Percentiles rank a stretch among this genome's conserved stretches.
Conservation (phyloP, 768 basidiomycete genomes). For the Mycena kentingensis region DNA sequence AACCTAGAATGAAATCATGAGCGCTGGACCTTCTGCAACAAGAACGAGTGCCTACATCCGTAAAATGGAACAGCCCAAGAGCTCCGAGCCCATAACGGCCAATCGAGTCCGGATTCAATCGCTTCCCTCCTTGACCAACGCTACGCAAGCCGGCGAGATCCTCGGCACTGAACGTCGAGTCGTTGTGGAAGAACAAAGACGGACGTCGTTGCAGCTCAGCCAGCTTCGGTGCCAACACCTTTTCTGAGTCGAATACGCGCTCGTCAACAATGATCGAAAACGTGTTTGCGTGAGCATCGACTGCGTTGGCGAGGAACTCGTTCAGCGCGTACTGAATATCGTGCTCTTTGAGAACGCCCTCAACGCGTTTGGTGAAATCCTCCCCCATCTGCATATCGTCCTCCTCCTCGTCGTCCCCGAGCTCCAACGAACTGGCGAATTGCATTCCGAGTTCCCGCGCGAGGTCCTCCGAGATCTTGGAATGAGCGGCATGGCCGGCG, state of each 20-base stretch:
- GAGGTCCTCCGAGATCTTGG: conserved; percentile 9
- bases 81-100: conserved; percentile 35
- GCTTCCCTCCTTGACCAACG: conserved; percentile 33
- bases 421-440: conserved; percentile 20
- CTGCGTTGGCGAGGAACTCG: conserved; percentile 35
- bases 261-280: conserved; percentile 26
- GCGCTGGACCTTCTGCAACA: not conserved
- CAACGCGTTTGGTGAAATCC: conserved; percentile 28
- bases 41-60: conserved; percentile 24
- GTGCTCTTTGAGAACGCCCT: conserved; percentile 28
- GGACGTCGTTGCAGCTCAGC: conserved; percentile 14
- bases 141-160: conserved; percentile 31
- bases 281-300: conserved; percentile 27
- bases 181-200: conserved; percentile 31
- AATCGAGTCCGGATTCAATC: conserved; percentile 25
- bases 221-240: conserved; percentile 14
- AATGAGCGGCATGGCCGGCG: conserved; percentile 1
- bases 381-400: conserved; percentile 30
- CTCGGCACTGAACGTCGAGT: conserved; percentile 25
- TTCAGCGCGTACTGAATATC: conserved; percentile 24
- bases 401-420: conserved; percentile 18
- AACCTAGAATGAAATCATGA: conserved; percentile 17
- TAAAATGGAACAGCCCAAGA: conserved; percentile 32
- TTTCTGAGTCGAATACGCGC: conserved; percentile 12
- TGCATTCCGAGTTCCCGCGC: conserved; percentile 12